Conservation (phyloP, 2,329 filamentous ascomycete genomes). For the Dichotomopilus funicola region DNA sequence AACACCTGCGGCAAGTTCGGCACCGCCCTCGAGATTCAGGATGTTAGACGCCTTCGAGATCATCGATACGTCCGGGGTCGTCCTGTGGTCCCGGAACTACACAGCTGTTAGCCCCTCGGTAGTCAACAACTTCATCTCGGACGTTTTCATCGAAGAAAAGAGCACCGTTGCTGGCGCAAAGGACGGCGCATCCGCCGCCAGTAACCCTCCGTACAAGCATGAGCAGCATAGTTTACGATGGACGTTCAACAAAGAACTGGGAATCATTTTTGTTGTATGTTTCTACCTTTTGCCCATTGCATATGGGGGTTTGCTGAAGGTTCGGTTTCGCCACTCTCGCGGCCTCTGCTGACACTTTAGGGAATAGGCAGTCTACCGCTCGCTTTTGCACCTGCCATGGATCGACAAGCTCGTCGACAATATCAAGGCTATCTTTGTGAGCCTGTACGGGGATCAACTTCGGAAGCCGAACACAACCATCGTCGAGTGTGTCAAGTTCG, state of each 20-base stretch:
- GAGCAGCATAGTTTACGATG: conserved; percentile 95
- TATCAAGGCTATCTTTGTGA: conserved; percentile 84
- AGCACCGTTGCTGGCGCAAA: conserved; percentile 55
- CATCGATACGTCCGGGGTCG: conserved; percentile 88
- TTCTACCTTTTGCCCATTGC: too few species aligned
- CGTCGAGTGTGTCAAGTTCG: conserved; percentile 73
- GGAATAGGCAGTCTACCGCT: conserved; percentile 85
- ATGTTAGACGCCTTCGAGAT: conserved; percentile 99
- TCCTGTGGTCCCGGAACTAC: conserved; percentile 90
- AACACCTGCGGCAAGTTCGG: neutral
- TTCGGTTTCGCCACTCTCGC: neutral
- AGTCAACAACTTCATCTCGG: conserved; percentile 90
- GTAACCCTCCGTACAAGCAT: conserved; percentile 72
- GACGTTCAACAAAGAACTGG: conserved; percentile 86
- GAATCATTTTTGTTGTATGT: conserved; percentile 86
- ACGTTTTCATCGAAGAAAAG: conserved; percentile 97
- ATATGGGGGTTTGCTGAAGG: neutral
- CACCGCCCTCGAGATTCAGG: conserved; percentile 15
- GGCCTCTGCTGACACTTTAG: neutral
- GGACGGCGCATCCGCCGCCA: conserved; percentile 51
- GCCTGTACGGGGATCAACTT: conserved; percentile 82
- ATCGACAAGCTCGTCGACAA: conserved; percentile 95
- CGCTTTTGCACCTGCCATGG: conserved; percentile 90
- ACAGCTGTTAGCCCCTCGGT: conserved; percentile 71
- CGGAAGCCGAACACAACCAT: conserved; percentile 72